These are phyloP conservation scores for Nemania sp. DNA, from an alignment of 2,329 filamentous ascomycete genomes.

Conservation along the genomic window DNA sequence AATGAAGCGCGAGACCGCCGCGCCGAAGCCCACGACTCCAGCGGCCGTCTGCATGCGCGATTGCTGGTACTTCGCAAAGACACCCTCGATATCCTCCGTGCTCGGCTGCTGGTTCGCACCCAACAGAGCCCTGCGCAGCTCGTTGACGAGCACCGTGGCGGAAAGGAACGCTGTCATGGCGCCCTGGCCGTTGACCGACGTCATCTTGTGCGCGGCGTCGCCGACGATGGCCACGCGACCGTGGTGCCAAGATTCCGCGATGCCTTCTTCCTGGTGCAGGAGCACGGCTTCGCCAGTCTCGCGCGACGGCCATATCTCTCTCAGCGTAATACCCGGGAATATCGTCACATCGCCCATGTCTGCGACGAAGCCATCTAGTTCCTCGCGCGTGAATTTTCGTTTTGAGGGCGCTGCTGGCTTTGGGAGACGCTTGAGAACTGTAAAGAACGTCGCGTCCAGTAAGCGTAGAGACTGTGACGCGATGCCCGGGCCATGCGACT, in stretches of 20 bases:
- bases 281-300: conserved; percentile 10
- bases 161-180: conserved; percentile 22
- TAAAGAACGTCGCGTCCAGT: conserved; percentile 19
- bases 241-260: conserved; percentile 29
- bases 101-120: conserved; percentile 3
- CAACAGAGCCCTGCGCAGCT: conserved; percentile 16
- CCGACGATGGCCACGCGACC: conserved; percentile 43
- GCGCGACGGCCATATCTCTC: conserved; percentile 26
- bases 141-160: conserved; percentile 23
- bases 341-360: conserved; percentile 22
- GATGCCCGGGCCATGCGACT: conserved; percentile 20
- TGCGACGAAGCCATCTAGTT: conserved; percentile 21
- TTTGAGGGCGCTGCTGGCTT: conserved; percentile 3
- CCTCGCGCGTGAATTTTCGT: conserved; percentile 18
- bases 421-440: conserved; percentile 17
- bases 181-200: conserved; percentile 25
- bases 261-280: conserved; percentile 28
- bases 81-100: conserved; percentile 19
- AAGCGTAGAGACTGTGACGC: conserved; percentile 19
- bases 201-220: conserved; percentile 42
- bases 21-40: neutral
- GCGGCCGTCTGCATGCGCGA: neutral
- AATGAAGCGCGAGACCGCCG: neutral
- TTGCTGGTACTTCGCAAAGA: conserved; percentile 26
- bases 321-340: conserved; percentile 24